These are phyloP conservation scores for Yamagishiella unicocca DNA, from an alignment of 139 green algal species.

Conservation along the genomic window DNA sequence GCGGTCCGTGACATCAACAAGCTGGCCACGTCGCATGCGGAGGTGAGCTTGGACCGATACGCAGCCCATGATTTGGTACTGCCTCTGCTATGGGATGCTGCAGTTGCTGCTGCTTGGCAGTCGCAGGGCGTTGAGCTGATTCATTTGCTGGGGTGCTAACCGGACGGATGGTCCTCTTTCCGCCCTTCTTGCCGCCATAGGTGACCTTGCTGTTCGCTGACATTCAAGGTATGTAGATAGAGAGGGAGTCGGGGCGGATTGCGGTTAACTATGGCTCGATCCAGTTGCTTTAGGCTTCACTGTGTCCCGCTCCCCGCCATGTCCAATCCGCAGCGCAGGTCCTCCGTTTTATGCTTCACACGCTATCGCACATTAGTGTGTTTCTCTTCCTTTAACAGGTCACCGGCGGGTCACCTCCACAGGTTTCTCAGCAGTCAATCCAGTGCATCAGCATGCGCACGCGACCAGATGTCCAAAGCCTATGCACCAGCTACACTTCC, in stretches of 20 bases:
- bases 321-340: not conserved
- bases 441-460: not conserved
- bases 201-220: constrained; percentile 10
- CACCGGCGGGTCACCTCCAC: not conserved
- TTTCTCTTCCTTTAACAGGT: too few relatives aligned
- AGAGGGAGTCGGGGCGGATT: not conserved
- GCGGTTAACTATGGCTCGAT: not conserved
- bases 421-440: not conserved
- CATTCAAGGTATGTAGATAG: not conserved
- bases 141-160: not conserved
- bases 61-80: not conserved
- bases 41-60: not conserved
- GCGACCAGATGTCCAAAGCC: too few relatives aligned
- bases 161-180: not conserved
- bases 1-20: not conserved
- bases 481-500: too few relatives aligned
- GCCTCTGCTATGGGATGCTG: not conserved
- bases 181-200: not conserved
- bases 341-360: not conserved
- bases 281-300: too few relatives aligned
- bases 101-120: not conserved
- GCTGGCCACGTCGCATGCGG: not conserved
- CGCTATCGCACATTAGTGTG: too few relatives aligned
- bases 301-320: not conserved
- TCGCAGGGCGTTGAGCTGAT: not conserved